phyloP scores from a whole-genome alignment of 805 yeast genomes.

The Wickerhamiella cacticola region DNA sequence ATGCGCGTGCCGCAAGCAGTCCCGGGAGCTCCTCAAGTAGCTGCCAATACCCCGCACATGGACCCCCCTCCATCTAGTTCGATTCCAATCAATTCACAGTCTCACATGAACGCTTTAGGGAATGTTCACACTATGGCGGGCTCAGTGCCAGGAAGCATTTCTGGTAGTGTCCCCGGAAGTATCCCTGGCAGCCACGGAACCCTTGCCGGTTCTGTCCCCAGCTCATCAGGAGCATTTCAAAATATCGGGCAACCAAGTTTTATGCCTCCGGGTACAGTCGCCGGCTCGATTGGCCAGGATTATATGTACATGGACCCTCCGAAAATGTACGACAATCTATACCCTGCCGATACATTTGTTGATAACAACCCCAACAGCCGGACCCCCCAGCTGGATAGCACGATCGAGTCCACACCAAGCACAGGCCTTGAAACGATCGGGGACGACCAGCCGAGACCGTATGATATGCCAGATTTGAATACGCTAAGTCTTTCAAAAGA shows the following conservation, averaged over 20 bases:
- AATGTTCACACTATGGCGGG: too few relatives aligned
- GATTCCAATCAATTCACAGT: not conserved
- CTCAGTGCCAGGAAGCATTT: too few relatives aligned
- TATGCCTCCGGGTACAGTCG: constrained; percentile 10
- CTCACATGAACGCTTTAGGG: too few relatives aligned
- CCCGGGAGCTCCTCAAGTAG: not conserved
- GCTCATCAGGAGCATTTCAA: not conserved
- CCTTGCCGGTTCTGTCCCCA: not conserved
- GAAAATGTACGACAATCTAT: constrained; percentile 10
- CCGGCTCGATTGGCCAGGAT: constrained; percentile 3
- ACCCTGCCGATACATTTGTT: not conserved
- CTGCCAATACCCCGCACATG: not conserved
- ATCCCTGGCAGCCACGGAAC: not conserved
- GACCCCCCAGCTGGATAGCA: constrained; percentile 5
- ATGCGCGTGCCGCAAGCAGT: not conserved
- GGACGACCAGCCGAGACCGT: not conserved
- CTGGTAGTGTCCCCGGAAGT: not conserved
- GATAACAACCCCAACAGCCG: not conserved
- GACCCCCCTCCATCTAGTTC: not conserved
- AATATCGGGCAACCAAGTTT: not conserved
- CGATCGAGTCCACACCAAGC: constrained; percentile 8
- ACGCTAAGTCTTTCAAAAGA: constrained; percentile 2
- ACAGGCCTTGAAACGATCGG: not conserved
- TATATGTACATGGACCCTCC: constrained; percentile 4
- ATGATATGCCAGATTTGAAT: constrained; percentile 8